These are phyloP conservation scores for Aspergillus persii DNA, from an alignment of 2,329 filamentous ascomycete genomes.

Conservation along the genomic window DNA sequence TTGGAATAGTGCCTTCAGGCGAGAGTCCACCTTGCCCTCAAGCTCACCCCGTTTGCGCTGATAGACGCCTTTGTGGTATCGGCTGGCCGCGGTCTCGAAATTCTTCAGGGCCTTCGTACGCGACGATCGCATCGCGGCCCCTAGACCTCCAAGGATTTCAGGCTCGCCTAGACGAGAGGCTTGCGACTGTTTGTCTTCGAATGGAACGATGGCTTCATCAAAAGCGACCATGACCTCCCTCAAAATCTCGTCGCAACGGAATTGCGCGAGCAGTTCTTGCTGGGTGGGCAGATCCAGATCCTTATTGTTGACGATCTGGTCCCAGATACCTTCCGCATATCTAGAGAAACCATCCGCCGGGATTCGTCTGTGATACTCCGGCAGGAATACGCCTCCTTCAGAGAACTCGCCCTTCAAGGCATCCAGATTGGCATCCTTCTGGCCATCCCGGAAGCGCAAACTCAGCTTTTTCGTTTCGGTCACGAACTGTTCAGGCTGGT, in stretches of 20 bases:
- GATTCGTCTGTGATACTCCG: conserved; percentile 93
- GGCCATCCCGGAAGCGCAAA: conserved; percentile 76
- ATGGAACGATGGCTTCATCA: conserved; percentile 73
- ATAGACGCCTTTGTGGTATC: conserved; percentile 97
- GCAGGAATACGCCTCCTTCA: conserved; percentile 78
- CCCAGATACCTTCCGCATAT: conserved; percentile 93
- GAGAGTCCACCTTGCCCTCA: conserved; percentile 79
- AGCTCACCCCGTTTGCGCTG: conserved; percentile 80
- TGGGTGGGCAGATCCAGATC: conserved; percentile 95
- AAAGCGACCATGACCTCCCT: conserved; percentile 83
- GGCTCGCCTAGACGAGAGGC: conserved; percentile 69
- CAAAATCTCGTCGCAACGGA: conserved; percentile 94
- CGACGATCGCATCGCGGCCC: conserved; percentile 67
- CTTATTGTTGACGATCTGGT: conserved; percentile 98
- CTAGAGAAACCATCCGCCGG: conserved; percentile 95
- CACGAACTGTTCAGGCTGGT: conserved; percentile 89
- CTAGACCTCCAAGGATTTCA: conserved; percentile 71
- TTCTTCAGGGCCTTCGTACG: conserved; percentile 71
- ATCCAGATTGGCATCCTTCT: conserved; percentile 64
- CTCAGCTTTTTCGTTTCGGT: conserved; percentile 77
- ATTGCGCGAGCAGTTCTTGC: conserved; percentile 93
- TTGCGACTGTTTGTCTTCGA: conserved; percentile 83
- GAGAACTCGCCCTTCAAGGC: conserved; percentile 66
- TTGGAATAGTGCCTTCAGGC: conserved; percentile 82
- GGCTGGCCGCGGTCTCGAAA: conserved; percentile 88